These are phyloP conservation scores for Penicillium tannophilum DNA, from an alignment of 495 filamentous ascomycete species.

Conservation along the genomic window DNA sequence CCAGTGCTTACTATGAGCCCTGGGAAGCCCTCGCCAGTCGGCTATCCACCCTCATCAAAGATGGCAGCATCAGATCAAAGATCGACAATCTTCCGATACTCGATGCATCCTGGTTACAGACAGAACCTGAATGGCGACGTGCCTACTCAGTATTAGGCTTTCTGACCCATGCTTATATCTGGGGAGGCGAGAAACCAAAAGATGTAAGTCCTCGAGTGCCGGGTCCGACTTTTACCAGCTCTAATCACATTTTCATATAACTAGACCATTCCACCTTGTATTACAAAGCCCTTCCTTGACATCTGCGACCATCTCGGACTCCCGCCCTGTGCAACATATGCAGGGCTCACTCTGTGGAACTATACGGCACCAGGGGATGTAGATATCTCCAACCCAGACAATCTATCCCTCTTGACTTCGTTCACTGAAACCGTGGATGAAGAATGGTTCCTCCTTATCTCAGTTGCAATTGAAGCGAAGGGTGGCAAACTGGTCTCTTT, in stretches of 20 bases:
- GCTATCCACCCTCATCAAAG: constrained; percentile 75
- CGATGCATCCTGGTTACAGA: constrained; percentile 68
- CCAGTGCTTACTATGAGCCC: constrained; percentile 75
- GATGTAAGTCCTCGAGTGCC: constrained; percentile 52
- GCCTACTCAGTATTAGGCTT: constrained; percentile 86
- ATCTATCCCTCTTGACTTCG: constrained; percentile 76
- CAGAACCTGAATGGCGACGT: constrained; percentile 86
- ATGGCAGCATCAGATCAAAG: constrained; percentile 69
- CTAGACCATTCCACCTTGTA: constrained; percentile 75
- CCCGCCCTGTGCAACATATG: constrained; percentile 91
- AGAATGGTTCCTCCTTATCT: constrained; percentile 96
- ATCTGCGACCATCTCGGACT: constrained; percentile 81
- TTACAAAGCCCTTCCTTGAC: constrained; percentile 78
- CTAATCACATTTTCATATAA: neutral
- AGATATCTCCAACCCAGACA: constrained; percentile 77
- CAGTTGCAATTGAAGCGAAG: constrained; percentile 91
- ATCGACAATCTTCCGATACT: constrained; percentile 79
- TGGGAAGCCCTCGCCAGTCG: constrained; percentile 84
- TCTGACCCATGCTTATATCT: constrained; percentile 90
- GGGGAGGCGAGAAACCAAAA: constrained; percentile 82
- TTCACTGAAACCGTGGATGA: constrained; percentile 94
- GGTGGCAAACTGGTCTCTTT: constrained; percentile 80
- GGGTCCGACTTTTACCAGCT: neutral
- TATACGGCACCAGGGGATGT: constrained; percentile 74
- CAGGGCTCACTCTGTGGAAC: constrained; percentile 90